phyloP scores from a whole-genome alignment of 116 monocot species.

The Iris pallida region DNA sequence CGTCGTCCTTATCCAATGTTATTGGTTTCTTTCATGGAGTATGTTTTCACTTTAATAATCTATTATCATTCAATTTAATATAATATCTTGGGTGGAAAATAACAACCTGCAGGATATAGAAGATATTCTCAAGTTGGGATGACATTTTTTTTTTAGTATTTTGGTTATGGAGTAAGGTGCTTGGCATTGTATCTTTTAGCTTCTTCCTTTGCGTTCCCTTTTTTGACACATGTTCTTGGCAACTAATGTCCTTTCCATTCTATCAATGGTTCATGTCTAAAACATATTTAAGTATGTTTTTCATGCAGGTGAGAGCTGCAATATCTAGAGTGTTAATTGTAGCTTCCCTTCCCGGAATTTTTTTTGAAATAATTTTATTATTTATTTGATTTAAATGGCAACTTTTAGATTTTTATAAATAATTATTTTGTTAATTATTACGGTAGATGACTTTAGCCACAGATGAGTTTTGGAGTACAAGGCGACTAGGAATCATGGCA shows the following conservation, averaged over 20 bases:
- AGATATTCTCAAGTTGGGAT: background rate
- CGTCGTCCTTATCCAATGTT: slow-evolving; percentile 72
- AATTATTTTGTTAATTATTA: too few species aligned
- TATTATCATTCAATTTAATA: background rate
- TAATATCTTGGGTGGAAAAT: background rate
- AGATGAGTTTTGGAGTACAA: too few species aligned
- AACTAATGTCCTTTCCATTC: background rate
- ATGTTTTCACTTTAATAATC: slow-evolving; percentile 14
- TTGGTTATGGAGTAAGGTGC: too few species aligned
- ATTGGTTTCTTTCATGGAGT: slow-evolving; percentile 91
- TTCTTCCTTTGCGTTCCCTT: background rate
- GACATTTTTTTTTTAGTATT: background rate
- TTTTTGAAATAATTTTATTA: too few species aligned
- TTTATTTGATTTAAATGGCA: too few species aligned
- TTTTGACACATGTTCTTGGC: background rate
- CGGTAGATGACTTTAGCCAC: too few species aligned
- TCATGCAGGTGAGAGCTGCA: slow-evolving; percentile 76
- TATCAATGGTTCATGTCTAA: background rate
- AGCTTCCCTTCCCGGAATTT: too few species aligned
- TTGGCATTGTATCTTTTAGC: too few species aligned
- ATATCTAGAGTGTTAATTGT: too few species aligned
- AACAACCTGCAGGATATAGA: background rate
- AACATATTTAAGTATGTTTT: background rate
- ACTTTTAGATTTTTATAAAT: too few species aligned
- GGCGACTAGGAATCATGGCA: too few species aligned